A percentile compares a stretch with the other conserved stretches of the same genome.
These are phyloP conservation scores for Oryza brachyantha DNA, from an alignment of 176 grass and related monocot genomes.

Conservation along the genomic window DNA sequence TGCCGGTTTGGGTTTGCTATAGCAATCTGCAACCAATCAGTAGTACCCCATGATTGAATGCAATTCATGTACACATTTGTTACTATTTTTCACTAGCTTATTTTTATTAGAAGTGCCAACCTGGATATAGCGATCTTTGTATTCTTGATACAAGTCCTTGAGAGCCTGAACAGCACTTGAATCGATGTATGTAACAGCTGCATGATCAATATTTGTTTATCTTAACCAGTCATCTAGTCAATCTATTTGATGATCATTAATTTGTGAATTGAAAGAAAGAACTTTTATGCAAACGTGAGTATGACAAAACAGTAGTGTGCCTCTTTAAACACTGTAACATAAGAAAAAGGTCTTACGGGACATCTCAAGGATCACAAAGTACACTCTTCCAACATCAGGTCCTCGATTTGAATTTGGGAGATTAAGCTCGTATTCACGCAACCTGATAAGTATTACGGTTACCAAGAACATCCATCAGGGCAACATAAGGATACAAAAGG, in stretches of 20 bases:
- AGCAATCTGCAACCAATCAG: constrained; percentile 56
- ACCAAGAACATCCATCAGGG: constrained; percentile 8
- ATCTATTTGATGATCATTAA: not conserved
- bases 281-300: not conserved
- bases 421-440: constrained; percentile 87
- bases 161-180: constrained; percentile 95
- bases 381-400: constrained; percentile 70
- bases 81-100: not conserved
- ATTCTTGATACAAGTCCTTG: constrained; percentile 91
- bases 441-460: constrained; percentile 41
- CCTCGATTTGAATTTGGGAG: constrained; percentile 65
- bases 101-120: constrained; percentile 30
- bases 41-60: not conserved
- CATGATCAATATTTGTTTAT: constrained; percentile 20
- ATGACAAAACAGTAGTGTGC: not conserved
- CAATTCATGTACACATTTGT: not conserved
- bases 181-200: constrained; percentile 96
- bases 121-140: constrained; percentile 73
- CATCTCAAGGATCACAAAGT: constrained; percentile 96
- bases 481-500: no score
- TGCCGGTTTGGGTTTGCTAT: constrained; percentile 79
- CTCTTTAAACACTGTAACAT: not conserved
- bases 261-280: not conserved
- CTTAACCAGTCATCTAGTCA: constrained; percentile 1
- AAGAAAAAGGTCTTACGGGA: constrained; percentile 61